Evolutionary conservation across 2,329 filamentous ascomycete genomes (phyloP), one percentile per base, ranked within the genome.

Genomic region (Falciphora oryzae): DNA sequence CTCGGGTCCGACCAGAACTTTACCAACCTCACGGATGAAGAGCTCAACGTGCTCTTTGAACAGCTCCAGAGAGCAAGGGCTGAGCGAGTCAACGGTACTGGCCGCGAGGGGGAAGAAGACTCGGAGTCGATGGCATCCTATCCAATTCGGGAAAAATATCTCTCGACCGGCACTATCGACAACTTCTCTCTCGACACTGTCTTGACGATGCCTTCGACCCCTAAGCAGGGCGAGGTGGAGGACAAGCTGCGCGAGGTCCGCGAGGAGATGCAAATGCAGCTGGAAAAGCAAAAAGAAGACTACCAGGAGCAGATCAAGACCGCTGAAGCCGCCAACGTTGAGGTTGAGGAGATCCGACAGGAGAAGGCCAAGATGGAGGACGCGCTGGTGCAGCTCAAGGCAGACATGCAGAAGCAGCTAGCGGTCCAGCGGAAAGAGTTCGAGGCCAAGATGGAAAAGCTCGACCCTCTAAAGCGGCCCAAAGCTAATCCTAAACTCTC

Each of bases 181-280:
- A 97, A 96, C 73, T 95, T 97, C 72, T 98, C 94, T 2, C 82
- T 99, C 22, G 95, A 99, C 74, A 99, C 95, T 1, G 90, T 89
- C 16, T 82, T 99, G 62, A 99, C 95, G 0, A 93, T 97, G 83
- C 95, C 95, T 2, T 96, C 93, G 0, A 98, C 94, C 0, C 95
- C 95, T 2, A 91, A 87, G 66, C 88, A 90, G 66, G 85, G 84
- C 29, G 92, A 93, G 65, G 85, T 88, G 0, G 92, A 94, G 61
- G 89, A 94, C 31, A 85, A 84, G 66, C 79, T 97, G 67, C 88
- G 86, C 66, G 85, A 91, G 65, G 85, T 90, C 28, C 87, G 89
- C 64, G 91, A 96, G 69, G 91, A 91, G 69, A 89, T 97, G 87
- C 92, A 97, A 75, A 82, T 79, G 14, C 90, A 94, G 74, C 78